Conservation (phyloP, 208 protist species). For the Acanthamoeba healyi region DNA sequence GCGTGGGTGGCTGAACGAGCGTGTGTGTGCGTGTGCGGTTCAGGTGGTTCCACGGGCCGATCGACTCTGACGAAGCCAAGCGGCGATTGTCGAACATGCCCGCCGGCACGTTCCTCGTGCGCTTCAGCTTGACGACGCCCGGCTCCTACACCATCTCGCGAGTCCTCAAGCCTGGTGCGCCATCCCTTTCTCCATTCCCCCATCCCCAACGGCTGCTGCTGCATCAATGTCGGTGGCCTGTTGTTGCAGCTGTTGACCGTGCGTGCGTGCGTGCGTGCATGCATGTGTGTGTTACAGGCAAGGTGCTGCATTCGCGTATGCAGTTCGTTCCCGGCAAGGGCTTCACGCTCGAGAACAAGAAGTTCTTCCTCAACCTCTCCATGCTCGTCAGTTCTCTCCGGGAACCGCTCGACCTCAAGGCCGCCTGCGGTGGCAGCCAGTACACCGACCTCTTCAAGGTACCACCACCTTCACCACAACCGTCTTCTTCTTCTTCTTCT, state of each 20-base stretch:
- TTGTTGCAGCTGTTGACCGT: neutral
- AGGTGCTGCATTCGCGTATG: slow-evolving; percentile 59
- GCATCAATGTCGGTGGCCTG: neutral
- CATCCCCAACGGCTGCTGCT: neutral
- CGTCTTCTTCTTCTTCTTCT: too few species aligned
- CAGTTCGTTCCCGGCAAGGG: slow-evolving; percentile 66
- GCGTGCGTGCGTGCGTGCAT: neutral
- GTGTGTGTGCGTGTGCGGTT: too few species aligned
- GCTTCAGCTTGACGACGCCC: slow-evolving; percentile 71
- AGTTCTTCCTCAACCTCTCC: slow-evolving; percentile 53
- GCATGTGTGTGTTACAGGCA: neutral
- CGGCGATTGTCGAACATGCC: slow-evolving; percentile 66
- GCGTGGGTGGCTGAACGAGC: too few species aligned
- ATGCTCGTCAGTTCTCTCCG: slow-evolving; percentile 25
- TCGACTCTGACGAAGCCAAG: slow-evolving; percentile 71
- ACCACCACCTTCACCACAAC: neutral
- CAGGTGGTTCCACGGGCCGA: slow-evolving; percentile 70
- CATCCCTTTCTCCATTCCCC: neutral
- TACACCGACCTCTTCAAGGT: slow-evolving; percentile 70
- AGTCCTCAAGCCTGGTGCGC: slow-evolving; percentile 74
- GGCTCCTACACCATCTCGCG: slow-evolving; percentile 72
- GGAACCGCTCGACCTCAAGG: slow-evolving; percentile 69
- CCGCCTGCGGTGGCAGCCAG: slow-evolving; percentile 67
- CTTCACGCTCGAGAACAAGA: slow-evolving; percentile 72
- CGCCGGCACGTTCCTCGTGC: slow-evolving; percentile 59